These are phyloP conservation scores for Filosporella fistucella DNA, from an alignment of 495 filamentous ascomycete genomes.

Conservation along the genomic window DNA sequence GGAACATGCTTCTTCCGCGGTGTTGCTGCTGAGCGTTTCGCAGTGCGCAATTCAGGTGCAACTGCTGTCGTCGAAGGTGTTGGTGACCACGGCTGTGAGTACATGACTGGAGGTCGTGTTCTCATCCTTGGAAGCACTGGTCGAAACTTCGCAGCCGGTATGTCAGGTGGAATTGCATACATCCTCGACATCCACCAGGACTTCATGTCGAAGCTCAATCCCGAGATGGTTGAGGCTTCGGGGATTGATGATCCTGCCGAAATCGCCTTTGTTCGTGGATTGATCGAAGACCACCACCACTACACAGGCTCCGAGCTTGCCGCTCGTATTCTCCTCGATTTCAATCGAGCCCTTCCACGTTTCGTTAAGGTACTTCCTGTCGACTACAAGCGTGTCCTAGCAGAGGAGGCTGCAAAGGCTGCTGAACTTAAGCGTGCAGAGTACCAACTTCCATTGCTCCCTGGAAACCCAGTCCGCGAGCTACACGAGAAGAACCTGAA, in stretches of 20 bases:
- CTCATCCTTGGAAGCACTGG: slow-evolving; percentile 87
- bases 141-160: slow-evolving; percentile 99
- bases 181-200: slow-evolving; percentile 89
- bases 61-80: slow-evolving; percentile 96
- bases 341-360: slow-evolving; percentile 84
- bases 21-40: slow-evolving; percentile 95
- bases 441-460: slow-evolving; percentile 76
- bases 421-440: slow-evolving; percentile 78
- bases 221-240: slow-evolving; percentile 96
- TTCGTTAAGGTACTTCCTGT: slow-evolving; percentile 94
- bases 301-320: slow-evolving; percentile 98
- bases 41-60: slow-evolving; percentile 95
- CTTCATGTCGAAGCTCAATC: slow-evolving; percentile 93
- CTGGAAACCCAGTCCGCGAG: slow-evolving; percentile 48
- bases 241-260: slow-evolving; percentile 83
- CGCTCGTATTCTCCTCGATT: slow-evolving; percentile 94
- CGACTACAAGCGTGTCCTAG: slow-evolving; percentile 94
- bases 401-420: slow-evolving; percentile 80
- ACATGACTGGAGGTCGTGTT: slow-evolving; percentile 98
- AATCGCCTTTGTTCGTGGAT: slow-evolving; percentile 87
- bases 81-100: slow-evolving; percentile 97
- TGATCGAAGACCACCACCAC: slow-evolving; percentile 98
- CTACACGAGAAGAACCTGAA: slow-evolving; percentile 37
- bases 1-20: slow-evolving; percentile 98
- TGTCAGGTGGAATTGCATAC: slow-evolving; percentile 99